Percentiles rank a stretch among this genome's conserved stretches.
phyloP scores from a whole-genome alignment of 345 rosid genomes.

The Clausena lansium region DNA sequence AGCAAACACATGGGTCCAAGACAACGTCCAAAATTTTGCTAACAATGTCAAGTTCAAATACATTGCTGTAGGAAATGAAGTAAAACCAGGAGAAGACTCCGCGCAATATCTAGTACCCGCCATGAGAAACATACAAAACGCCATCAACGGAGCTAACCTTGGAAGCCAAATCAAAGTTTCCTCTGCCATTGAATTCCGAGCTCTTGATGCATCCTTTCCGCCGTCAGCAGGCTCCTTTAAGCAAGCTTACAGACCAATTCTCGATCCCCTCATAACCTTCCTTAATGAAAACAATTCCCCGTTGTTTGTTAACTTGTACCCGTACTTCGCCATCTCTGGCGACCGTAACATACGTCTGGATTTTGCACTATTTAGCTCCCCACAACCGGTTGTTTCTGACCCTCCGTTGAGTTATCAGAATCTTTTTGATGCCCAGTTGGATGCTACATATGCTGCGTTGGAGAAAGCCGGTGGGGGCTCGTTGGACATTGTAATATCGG shows the following conservation, averaged over 20 bases:
- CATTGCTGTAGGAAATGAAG: conserved; percentile 65
- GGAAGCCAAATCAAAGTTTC: conserved; percentile 34
- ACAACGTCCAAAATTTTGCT: conserved; percentile 35
- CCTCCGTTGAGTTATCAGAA: conserved; percentile 32
- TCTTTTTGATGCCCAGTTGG: conserved; percentile 56
- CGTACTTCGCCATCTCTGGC: conserved; percentile 32
- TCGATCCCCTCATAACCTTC: conserved; percentile 37
- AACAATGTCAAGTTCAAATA: conserved; percentile 45
- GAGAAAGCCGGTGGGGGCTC: conserved; percentile 53
- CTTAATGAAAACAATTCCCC: conserved; percentile 39
- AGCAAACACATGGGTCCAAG: conserved; percentile 48
- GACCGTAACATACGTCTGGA: conserved; percentile 23
- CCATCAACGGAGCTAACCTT: conserved; percentile 23
- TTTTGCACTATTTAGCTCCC: conserved; percentile 38
- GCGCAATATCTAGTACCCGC: conserved; percentile 37
- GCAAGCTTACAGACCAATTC: conserved; percentile 14
- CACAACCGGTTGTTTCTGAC: conserved; percentile 21
- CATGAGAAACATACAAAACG: conserved; percentile 30
- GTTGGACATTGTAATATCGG: conserved; percentile 52
- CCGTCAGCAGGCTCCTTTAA: conserved; percentile 40
- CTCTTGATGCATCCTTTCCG: conserved; percentile 24
- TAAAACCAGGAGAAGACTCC: conserved; percentile 12
- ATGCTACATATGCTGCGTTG: conserved; percentile 50
- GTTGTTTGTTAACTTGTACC: conserved; percentile 43
- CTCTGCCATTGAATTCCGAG: conserved; percentile 19